phyloP scores from a whole-genome alignment of 1,284 basidiomycete species.

The Microbotryum violaceum region DNA sequence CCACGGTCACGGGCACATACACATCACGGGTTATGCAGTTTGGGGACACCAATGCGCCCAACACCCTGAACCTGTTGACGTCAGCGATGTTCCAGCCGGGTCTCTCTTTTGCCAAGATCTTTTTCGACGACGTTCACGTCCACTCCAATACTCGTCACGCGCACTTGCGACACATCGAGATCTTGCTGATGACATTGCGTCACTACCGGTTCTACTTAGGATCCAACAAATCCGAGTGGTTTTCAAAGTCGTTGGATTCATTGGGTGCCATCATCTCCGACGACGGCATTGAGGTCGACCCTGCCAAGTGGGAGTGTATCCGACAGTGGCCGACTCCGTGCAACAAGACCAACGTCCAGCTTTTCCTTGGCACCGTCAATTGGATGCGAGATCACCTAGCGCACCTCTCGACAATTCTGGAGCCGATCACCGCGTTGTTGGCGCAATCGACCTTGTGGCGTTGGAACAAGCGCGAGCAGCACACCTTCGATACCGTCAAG shows the following conservation, averaged over 20 bases:
- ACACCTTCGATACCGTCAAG: too few relatives aligned
- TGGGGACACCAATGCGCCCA: too few relatives aligned
- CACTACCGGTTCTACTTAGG: constrained; percentile 34
- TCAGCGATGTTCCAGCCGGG: constrained; percentile 37
- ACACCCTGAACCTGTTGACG: constrained; percentile 34
- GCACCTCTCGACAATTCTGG: constrained; percentile 36
- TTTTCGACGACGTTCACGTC: constrained; percentile 43
- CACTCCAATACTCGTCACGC: constrained; percentile 37
- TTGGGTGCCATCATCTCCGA: constrained; percentile 40
- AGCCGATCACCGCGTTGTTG: constrained; percentile 30
- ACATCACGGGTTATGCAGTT: too few relatives aligned
- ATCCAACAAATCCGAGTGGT: constrained; percentile 33
- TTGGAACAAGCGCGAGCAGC: too few relatives aligned
- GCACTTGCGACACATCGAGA: constrained; percentile 37
- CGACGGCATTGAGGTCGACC: constrained; percentile 36
- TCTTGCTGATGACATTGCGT: constrained; percentile 34
- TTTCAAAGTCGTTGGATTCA: too few relatives aligned
- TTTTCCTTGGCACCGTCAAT: constrained; percentile 45
- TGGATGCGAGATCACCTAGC: constrained; percentile 45
- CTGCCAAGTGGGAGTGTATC: constrained; percentile 35
- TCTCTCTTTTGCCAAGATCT: constrained; percentile 39
- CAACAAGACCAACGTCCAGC: constrained; percentile 43
- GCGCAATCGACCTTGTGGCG: constrained; percentile 39
- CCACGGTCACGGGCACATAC: too few relatives aligned
- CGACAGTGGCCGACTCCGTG: constrained; percentile 35